A percentile compares a stretch with the other conserved stretches of the same genome.
These are phyloP conservation scores for Thinopyrum obtusiflorum DNA, from an alignment of 202 grass and related monocot genomes.

Conservation along the genomic window DNA sequence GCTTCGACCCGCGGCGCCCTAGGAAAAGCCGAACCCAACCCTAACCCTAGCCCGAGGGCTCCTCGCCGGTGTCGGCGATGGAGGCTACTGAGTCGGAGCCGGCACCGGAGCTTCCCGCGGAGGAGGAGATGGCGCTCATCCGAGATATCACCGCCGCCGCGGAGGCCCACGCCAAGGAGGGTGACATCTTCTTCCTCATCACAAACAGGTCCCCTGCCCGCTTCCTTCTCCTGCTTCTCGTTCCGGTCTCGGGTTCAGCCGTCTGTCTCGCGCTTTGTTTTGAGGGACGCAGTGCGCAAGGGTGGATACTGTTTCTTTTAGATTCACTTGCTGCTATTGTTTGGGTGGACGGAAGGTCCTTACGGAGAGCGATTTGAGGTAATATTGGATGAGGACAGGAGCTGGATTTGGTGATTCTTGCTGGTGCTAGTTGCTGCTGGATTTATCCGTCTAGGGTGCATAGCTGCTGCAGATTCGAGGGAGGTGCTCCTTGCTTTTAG, in stretches of 20 bases:
- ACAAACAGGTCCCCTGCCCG: conserved; percentile 57
- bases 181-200: conserved; percentile 91
- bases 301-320: neutral
- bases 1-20: neutral
- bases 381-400: neutral
- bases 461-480: neutral
- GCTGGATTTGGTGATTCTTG: neutral
- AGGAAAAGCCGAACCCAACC: neutral
- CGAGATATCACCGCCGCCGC: conserved; percentile 78
- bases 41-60: conserved; percentile 29
- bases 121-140: conserved; percentile 80
- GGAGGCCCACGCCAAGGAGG: conserved; percentile 84
- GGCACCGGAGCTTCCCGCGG: conserved; percentile 50
- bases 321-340: neutral
- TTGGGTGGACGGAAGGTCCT: neutral
- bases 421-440: neutral
- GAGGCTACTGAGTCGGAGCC: conserved; percentile 22
- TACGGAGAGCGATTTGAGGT: neutral
- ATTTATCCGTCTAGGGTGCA: neutral
- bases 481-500: neutral
- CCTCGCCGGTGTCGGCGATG: conserved; percentile 20
- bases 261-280: neutral
- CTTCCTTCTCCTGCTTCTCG: neutral
- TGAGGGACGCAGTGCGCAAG: neutral
- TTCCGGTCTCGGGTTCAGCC: conserved; percentile 23